phyloP scores from a whole-genome alignment of 257 asterid genomes.

The Solanum tarijense region DNA sequence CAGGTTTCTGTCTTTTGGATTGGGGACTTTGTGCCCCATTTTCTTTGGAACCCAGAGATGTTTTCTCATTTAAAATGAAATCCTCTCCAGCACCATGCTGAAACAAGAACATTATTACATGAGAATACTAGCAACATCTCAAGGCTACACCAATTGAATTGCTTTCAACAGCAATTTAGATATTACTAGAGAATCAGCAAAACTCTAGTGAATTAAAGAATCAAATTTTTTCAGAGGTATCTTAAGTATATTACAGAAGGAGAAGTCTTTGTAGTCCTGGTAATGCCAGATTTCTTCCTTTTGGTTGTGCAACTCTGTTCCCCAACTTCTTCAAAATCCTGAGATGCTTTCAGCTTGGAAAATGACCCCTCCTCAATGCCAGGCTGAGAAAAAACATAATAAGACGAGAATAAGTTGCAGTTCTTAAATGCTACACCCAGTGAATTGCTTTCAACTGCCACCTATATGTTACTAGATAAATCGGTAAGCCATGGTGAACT shows the following conservation, averaged over 20 bases:
- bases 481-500: neutral
- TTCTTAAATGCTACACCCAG: neutral
- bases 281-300: neutral
- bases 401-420: neutral
- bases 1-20: slow-evolving; percentile 3
- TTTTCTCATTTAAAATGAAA: neutral
- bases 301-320: neutral
- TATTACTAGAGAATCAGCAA: neutral
- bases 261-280: neutral
- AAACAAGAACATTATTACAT: neutral
- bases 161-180: neutral
- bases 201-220: neutral
- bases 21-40: neutral
- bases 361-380: neutral
- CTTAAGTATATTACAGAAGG: neutral
- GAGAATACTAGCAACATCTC: neutral
- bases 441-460: neutral
- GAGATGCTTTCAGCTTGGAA: neutral
- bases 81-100: slow-evolving; percentile 2
- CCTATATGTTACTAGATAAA: neutral
- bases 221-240: neutral
- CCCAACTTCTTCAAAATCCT: neutral
- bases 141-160: neutral
- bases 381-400: neutral
- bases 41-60: neutral